These are phyloP conservation scores for Candida dendrica DNA, from an alignment of 805 yeast species.

Conservation along the genomic window DNA sequence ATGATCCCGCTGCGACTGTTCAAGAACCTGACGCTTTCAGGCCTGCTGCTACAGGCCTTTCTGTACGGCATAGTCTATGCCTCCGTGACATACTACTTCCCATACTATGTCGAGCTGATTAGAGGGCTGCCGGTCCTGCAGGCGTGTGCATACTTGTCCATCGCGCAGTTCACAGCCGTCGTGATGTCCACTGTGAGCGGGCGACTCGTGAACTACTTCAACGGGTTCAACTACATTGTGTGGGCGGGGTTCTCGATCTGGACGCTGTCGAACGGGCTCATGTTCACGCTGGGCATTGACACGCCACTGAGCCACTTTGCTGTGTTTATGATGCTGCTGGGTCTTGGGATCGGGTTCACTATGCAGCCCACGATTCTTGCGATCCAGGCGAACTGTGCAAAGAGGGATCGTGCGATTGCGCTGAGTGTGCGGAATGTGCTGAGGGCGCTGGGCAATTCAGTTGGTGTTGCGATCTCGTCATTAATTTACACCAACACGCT, in stretches of 20 bases:
- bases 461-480: conserved; percentile 41
- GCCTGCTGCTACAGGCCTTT: conserved; percentile 31
- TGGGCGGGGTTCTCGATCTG: conserved; percentile 10
- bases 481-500: conserved; percentile 6
- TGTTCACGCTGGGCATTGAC: conserved; percentile 26
- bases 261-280: conserved; percentile 27
- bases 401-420: conserved; percentile 50
- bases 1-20: conserved; percentile 45
- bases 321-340: conserved; percentile 26
- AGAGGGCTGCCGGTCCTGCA: conserved; percentile 25
- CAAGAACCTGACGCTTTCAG: conserved; percentile 26
- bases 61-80: conserved; percentile 43
- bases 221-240: conserved; percentile 5
- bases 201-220: conserved; percentile 22
- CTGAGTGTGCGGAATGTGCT: conserved; percentile 50
- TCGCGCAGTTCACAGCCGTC: conserved; percentile 37
- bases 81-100: conserved; percentile 40
- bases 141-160: conserved; percentile 32
- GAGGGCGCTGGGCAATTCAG: conserved; percentile 55
- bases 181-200: conserved; percentile 36
- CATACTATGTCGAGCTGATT: conserved; percentile 42
- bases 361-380: conserved; percentile 27
- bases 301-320: conserved; percentile 27
- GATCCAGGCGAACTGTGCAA: conserved; percentile 42
- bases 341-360: conserved; percentile 26